A percentile compares a stretch with the other conserved stretches of the same genome.
phyloP scores from a whole-genome alignment of 148 eudicot species.

The Rhododendron williamsianum region DNA sequence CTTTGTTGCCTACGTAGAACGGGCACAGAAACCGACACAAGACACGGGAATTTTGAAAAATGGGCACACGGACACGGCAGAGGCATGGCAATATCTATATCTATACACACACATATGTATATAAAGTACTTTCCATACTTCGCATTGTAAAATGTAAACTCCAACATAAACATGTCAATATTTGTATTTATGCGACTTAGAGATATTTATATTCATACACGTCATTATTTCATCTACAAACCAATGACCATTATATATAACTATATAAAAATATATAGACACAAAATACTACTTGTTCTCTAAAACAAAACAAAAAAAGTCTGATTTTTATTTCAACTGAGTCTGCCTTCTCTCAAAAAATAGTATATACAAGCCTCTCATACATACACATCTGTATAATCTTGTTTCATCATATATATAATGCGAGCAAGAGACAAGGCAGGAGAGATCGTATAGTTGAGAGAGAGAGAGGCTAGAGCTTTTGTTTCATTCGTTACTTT shows the following conservation, averaged over 20 bases:
- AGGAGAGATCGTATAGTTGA: no score
- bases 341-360: neutral
- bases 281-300: neutral
- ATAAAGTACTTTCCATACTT: neutral
- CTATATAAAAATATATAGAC: neutral
- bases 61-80: neutral
- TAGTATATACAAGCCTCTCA: neutral
- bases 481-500: no score
- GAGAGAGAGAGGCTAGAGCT: no score
- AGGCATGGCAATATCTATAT: neutral
- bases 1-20: neutral
- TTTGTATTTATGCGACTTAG: neutral
- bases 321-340: neutral
- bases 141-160: neutral
- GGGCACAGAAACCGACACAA: neutral
- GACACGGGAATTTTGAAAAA: neutral
- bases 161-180: neutral
- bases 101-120: neutral
- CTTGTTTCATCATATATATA: no score
- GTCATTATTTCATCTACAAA: neutral
- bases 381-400: no score
- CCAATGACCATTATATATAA: neutral
- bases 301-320: neutral
- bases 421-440: no score
- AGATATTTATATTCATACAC: neutral